These are phyloP conservation scores for Mortierella sp. DNA, from an alignment of 371 early-diverging fungal species.

Conservation along the genomic window DNA sequence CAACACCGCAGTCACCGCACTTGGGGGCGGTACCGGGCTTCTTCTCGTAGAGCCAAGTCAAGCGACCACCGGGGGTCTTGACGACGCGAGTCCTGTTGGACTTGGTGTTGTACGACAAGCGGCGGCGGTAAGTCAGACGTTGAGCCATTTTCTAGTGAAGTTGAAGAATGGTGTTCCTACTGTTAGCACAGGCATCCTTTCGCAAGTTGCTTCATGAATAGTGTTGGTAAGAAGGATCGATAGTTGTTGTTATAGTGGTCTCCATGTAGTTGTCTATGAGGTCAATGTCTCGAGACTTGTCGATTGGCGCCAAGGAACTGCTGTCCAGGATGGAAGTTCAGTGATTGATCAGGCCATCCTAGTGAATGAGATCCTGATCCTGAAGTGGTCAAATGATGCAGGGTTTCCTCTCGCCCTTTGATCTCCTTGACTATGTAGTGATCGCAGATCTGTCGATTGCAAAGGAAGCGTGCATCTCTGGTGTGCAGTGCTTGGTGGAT, in stretches of 20 bases:
- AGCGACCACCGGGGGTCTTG: conserved; percentile 98
- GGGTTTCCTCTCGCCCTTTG: background rate
- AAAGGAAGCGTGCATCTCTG: no score
- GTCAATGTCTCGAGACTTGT: no score
- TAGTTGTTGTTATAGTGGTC: no score
- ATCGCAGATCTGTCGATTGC: background rate
- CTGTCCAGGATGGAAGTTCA: no score
- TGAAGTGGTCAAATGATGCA: background rate
- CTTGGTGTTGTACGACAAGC: conserved; percentile 98
- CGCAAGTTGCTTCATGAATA: no score
- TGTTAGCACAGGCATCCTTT: conserved; percentile 22
- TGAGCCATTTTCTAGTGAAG: conserved; percentile 73
- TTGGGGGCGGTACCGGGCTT: conserved; percentile 93
- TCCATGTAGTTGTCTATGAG: no score
- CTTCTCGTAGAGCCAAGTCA: conserved; percentile 91
- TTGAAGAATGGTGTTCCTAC: conserved; percentile 1
- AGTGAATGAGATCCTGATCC: background rate
- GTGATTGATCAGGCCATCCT: no score
- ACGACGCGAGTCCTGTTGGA: conserved; percentile 96
- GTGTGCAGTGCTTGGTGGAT: no score
- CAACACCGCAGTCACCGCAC: conserved; percentile 97
- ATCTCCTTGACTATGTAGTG: no score
- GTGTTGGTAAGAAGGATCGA: no score
- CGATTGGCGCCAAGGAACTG: no score
- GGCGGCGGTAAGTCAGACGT: conserved; percentile 97